A percentile compares a stretch with the other conserved stretches of the same genome.
These are phyloP conservation scores for Vanrija humicola DNA, from an alignment of 1,284 basidiomycete species.

Conservation along the genomic window DNA sequence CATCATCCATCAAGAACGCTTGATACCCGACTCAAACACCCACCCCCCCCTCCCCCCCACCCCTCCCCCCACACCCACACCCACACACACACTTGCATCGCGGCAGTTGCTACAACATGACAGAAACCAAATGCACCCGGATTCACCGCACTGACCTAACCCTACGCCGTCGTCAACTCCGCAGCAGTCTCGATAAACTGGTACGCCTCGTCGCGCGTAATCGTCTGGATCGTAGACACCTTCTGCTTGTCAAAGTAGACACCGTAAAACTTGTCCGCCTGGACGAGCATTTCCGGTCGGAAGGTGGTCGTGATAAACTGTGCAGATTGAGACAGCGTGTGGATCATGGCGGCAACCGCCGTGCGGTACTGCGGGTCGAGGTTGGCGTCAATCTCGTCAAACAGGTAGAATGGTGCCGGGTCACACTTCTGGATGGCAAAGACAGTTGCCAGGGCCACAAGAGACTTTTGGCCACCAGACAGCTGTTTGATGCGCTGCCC, in stretches of 20 bases:
- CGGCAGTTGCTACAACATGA: no score
- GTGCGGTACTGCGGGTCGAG: slow-evolving; percentile 97
- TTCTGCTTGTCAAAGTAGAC: slow-evolving; percentile 98
- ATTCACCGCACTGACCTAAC: no score
- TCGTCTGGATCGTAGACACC: slow-evolving; percentile 57
- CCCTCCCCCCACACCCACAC: not conserved
- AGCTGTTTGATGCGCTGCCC: slow-evolving; percentile 93
- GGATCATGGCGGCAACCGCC: slow-evolving; percentile 97
- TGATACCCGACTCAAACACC: no score
- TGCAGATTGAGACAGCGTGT: slow-evolving; percentile 75
- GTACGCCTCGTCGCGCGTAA: slow-evolving; percentile 43
- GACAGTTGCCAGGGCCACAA: slow-evolving; percentile 82
- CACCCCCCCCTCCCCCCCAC: not conserved
- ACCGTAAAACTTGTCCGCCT: slow-evolving; percentile 96
- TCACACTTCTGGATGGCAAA: slow-evolving; percentile 99
- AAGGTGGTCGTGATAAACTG: slow-evolving; percentile 99
- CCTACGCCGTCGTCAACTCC: slow-evolving; percentile 1
- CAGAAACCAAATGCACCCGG: no score
- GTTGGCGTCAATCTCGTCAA: slow-evolving; percentile 99
- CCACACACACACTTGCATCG: no score
- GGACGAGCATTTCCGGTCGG: slow-evolving; percentile 78
- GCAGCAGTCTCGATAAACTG: slow-evolving; percentile 33
- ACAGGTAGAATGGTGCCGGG: slow-evolving; percentile 98
- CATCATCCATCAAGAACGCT: not conserved
- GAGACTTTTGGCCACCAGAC: slow-evolving; percentile 94